Base-by-base conservation (phyloP, 768 basidiomycete species). In the Suillus hirtellus region DNA sequence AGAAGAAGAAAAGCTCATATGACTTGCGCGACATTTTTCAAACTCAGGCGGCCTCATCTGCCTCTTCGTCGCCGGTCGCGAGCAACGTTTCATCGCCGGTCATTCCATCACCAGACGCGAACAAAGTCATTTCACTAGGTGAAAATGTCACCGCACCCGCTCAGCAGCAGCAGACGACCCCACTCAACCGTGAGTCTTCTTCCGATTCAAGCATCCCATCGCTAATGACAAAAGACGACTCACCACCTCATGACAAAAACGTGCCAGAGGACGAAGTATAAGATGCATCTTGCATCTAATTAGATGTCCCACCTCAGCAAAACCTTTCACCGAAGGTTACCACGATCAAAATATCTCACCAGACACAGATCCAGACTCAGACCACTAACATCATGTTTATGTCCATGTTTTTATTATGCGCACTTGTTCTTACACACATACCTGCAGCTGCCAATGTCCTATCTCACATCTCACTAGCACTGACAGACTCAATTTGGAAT, bases 1-100 rank as follows among this genome's bases (percentile, higher is more conserved):
- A 74, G 63, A 75, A 76, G 63, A 78, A 78, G 65, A 73, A 73
- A 66, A 72, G 75, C 47, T 76, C 73, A 1, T 67, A 65, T 37
- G 73, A 77, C 49, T 64, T 78, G 35, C 73, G 76, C 24, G 72
- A 72, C 43, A 74, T 73, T 46, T 77, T 70, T 60, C 67, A 67
- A 52, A 63, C 53, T 34, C 63, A 59, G 24, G n/a, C 52, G 9
- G 54, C 37, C 15, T 38, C 52, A 34, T 27, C 52, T 17, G 52
- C 31, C 52, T 53, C 49, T 7, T 49, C 53, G 34, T 54, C 55
- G 10, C 21, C 38, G 10, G 38, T 17, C 14, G 15, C 21, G 21
- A 56, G 37, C 9, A 56, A 38, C 2, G 1, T 24, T 38, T 9
- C 34, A 15, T 58, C 55, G 0, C 55, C 55, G 5, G 38, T 19